These are phyloP conservation scores for Phytopythium montanum DNA, from an alignment of 352 stramenopile genomes.

Conservation along the genomic window DNA sequence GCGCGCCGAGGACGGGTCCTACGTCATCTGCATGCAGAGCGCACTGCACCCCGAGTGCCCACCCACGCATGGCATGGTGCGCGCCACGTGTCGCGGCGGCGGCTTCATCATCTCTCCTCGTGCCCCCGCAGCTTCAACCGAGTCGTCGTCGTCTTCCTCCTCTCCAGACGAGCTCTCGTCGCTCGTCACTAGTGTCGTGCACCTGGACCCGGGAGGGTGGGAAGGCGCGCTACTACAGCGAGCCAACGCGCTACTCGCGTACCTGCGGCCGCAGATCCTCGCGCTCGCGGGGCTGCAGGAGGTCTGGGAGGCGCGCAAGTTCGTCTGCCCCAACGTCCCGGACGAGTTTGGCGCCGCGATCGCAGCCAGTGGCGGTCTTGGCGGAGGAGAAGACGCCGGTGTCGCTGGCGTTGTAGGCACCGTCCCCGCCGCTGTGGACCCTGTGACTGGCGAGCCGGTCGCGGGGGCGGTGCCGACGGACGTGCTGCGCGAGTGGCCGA, in stretches of 20 bases:
- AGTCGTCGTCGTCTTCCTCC: constrained; percentile 6
- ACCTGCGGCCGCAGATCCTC: constrained; percentile 57
- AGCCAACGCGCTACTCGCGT: constrained; percentile 49
- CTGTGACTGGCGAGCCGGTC: constrained; percentile 3
- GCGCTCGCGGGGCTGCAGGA: constrained; percentile 55
- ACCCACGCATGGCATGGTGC: constrained; percentile 51
- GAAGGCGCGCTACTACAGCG: constrained; percentile 60
- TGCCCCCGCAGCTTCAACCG: constrained; percentile 17
- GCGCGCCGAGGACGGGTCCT: constrained; percentile 62
- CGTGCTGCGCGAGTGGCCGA: constrained; percentile 41
- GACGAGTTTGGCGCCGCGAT: constrained; percentile 53
- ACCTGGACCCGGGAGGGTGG: constrained; percentile 65
- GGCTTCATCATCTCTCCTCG: constrained; percentile 63
- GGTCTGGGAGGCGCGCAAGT: constrained; percentile 75
- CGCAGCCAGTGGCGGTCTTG: constrained; percentile 19
- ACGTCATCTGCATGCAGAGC: constrained; percentile 77
- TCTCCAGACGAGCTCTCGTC: constrained; percentile 48
- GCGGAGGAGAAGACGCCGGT: constrained; percentile 15
- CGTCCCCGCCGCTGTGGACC: constrained; percentile 9
- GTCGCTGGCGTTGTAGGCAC: constrained; percentile 6
- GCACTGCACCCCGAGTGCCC: constrained; percentile 71
- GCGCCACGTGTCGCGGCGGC: constrained; percentile 56
- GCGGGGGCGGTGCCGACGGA: constrained; percentile 1
- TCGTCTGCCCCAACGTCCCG: constrained; percentile 62
- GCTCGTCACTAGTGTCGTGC: constrained; percentile 68